Evolutionary conservation across 257 asterid species (phyloP), one percentile per base, ranked within the genome.

Genomic region (Leonotis leonurus): DNA sequence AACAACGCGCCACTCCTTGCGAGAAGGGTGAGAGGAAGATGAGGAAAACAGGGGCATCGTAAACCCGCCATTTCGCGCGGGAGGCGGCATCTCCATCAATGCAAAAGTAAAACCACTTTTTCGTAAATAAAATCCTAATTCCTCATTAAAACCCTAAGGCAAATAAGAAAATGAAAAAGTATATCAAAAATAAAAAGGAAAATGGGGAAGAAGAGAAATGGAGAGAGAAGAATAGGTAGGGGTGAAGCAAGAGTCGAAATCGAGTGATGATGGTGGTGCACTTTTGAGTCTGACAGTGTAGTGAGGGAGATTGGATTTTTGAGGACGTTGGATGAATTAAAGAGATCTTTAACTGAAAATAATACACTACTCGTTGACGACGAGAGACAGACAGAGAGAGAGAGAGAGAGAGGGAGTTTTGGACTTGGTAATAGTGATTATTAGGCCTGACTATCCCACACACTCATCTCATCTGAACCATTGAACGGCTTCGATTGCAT

Each of bases 1-100:
- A 13, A 87, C 87, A 65, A 57, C 88, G 36, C 95, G 92, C 97
- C 97, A 85, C 80, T 90, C 90, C 75, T 81, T 90, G 60, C 95
- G 95, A 73, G 94, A 71, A 52, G 87, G 64, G 69, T 81, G 91
- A 20, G 94, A 54, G 14, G 81, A 71, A 59, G 92, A 67, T 9
- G 93, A 62, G 11, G 81, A 37, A 54, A 71, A 55, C 29, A 81
- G 65, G 65, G 85, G 77, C 65, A 78, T 73, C 69, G 88, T 44
- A 70, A 80, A 78, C 62, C 84, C 90, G 55, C 88, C 83, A 44
- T 77, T 77, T 30, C 77, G 83, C 48, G 75, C 81, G 64, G 81
- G 83, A 45, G 90, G 83, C 69, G 86, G 73, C 70, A 83, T 81
- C 70, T 85, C 97, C 97, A 90, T 85, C 44, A 48, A 56, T 26